A percentile compares a stretch with the other conserved stretches of the same genome.
phyloP scores from a whole-genome alignment of 2,329 filamentous ascomycete genomes.

The Colletotrichum navitas region DNA sequence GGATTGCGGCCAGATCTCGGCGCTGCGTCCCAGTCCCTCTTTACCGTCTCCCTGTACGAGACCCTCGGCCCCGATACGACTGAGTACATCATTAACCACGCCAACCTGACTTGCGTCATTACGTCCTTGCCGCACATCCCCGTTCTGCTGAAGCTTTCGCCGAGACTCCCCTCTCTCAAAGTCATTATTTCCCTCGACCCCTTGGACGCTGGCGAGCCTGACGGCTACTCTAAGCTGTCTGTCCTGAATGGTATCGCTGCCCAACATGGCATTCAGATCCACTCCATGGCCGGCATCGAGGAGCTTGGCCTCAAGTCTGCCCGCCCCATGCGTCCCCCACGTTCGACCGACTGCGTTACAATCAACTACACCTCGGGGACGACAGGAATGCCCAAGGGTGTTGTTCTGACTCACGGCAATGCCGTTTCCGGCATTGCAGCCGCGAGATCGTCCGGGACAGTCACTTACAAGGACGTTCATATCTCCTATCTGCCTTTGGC shows the following conservation, averaged over 20 bases:
- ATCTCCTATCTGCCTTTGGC: constrained; percentile 93
- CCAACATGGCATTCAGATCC: constrained; percentile 81
- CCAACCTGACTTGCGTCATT: constrained; percentile 79
- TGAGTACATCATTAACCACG: constrained; percentile 96
- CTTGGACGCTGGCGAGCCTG: constrained; percentile 81
- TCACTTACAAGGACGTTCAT: constrained; percentile 69
- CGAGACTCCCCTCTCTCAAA: constrained; percentile 85
- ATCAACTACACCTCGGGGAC: constrained; percentile 94
- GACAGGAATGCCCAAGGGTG: constrained; percentile 85
- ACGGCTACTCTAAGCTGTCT: constrained; percentile 82
- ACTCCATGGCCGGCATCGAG: constrained; percentile 86
- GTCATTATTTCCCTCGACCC: constrained; percentile 89
- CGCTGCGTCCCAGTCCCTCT: constrained; percentile 88
- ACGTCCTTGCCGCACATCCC: constrained; percentile 86
- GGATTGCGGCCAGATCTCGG: constrained; percentile 76
- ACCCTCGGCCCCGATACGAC: constrained; percentile 91
- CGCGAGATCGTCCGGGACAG: constrained; percentile 67
- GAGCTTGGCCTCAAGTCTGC: constrained; percentile 79
- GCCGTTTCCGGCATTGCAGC: constrained; percentile 79
- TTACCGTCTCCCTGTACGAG: constrained; percentile 94
- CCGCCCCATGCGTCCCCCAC: constrained; percentile 77
- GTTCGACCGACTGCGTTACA: constrained; percentile 82
- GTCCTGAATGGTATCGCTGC: constrained; percentile 81
- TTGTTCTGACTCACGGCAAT: constrained; percentile 84
- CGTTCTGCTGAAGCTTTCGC: constrained; percentile 81